phyloP scores from a whole-genome alignment of 2,329 filamentous ascomycete genomes.

The Niveomyces coronatus region DNA sequence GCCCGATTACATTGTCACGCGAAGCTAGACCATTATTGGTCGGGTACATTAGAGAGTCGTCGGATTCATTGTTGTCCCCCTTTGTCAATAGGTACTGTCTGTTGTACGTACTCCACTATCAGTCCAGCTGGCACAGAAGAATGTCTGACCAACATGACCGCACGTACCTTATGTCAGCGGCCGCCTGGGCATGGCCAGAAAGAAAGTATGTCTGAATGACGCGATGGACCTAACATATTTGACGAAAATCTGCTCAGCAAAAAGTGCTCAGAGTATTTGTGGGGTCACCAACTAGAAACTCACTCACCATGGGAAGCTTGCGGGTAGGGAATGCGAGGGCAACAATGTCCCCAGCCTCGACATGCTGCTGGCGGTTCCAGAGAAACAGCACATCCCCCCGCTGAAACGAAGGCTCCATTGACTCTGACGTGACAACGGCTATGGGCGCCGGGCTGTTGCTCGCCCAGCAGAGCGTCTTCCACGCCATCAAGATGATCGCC shows the following conservation, averaged over 20 bases:
- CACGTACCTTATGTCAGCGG: no score
- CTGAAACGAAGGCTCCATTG: slow-evolving; percentile 1
- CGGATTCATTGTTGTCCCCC: no score
- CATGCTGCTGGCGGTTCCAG: neutral
- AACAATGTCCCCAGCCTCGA: neutral
- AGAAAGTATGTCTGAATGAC: neutral
- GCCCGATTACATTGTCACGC: slow-evolving; percentile 3
- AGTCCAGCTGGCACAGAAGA: no score
- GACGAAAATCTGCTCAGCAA: neutral
- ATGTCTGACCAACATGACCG: no score
- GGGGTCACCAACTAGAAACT: neutral
- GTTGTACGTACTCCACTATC: no score
- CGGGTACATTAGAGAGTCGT: neutral
- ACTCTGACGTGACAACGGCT: slow-evolving; percentile 1
- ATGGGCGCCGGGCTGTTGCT: neutral
- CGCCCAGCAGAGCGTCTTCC: neutral
- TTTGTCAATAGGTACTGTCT: no score
- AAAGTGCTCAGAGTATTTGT: neutral
- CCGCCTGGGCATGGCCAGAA: no score
- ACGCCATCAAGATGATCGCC: neutral
- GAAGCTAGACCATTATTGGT: neutral
- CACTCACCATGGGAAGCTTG: slow-evolving; percentile 1
- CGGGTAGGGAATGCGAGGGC: neutral
- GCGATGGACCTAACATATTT: neutral
- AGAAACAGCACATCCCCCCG: slow-evolving; percentile 3